phyloP scores from a whole-genome alignment of 2,329 filamentous ascomycete genomes.

The Trichophyton simii region DNA sequence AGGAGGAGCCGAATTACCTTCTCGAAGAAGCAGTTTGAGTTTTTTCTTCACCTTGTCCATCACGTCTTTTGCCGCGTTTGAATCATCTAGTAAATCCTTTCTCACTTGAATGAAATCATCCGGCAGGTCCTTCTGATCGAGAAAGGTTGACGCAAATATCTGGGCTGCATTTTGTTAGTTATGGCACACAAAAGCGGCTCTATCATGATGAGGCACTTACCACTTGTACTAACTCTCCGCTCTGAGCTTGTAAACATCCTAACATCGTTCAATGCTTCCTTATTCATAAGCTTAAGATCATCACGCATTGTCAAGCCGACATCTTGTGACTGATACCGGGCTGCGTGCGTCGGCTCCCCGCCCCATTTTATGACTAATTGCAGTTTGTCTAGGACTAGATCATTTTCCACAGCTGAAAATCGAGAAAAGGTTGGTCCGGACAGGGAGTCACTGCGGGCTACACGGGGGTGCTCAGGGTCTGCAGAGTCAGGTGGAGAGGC shows the following conservation, averaged over 20 bases:
- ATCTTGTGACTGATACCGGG: constrained; percentile 89
- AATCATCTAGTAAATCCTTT: constrained; percentile 92
- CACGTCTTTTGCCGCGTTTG: constrained; percentile 94
- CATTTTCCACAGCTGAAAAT: constrained; percentile 85
- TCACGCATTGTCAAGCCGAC: constrained; percentile 92
- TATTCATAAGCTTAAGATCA: constrained; percentile 83
- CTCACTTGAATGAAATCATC: constrained; percentile 80
- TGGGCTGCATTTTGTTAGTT: constrained; percentile 46
- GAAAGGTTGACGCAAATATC: constrained; percentile 84
- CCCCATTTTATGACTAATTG: constrained; percentile 99
- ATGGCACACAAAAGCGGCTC: not conserved
- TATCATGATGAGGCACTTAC: constrained; percentile 22
- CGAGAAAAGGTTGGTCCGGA: constrained; percentile 86
- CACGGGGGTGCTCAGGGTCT: constrained; percentile 24
- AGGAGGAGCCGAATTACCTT: constrained; percentile 83
- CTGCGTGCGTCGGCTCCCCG: constrained; percentile 93
- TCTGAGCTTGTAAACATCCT: constrained; percentile 94
- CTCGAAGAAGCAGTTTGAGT: constrained; percentile 79
- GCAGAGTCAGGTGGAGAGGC: constrained; percentile 12
- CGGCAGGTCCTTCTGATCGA: constrained; percentile 72
- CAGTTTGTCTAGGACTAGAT: constrained; percentile 84
- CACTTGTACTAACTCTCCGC: constrained; percentile 79
- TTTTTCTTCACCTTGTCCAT: constrained; percentile 99
- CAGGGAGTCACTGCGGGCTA: constrained; percentile 67
- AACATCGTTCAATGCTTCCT: constrained; percentile 82